Evolutionary conservation across 176 grass and related monocot species (phyloP).

Genomic region (Carex scoparia): DNA sequence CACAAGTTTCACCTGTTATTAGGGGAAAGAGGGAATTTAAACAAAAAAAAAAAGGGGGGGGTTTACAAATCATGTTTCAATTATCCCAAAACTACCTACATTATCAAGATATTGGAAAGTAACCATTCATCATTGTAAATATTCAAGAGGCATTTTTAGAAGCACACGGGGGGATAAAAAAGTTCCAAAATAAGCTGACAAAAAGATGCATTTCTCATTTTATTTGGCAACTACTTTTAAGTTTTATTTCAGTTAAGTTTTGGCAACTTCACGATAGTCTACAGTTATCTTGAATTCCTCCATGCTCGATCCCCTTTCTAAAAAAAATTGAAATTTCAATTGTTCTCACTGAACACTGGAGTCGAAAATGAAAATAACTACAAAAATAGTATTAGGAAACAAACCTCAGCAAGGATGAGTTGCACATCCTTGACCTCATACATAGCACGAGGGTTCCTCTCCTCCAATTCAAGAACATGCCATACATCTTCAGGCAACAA

Average conservation of each 20-base stretch:
- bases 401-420: constrained; percentile 84
- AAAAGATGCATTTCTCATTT: not conserved
- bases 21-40: constrained; percentile 13
- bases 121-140: no score
- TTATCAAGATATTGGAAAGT: no score
- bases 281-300: not conserved
- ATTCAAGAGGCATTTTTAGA: not conserved
- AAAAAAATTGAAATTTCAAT: not conserved
- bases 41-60: not conserved
- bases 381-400: not conserved
- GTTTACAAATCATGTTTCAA: not conserved
- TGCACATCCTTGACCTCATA: constrained; percentile 95
- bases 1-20: constrained; percentile 76
- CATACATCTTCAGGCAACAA: constrained; percentile 51
- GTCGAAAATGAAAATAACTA: not conserved
- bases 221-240: not conserved
- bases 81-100: not conserved
- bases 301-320: not conserved
- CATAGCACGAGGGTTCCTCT: constrained; percentile 43
- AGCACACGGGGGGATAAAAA: not conserved
- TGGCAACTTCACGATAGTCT: not conserved
- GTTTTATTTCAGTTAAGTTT: not conserved
- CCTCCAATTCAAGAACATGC: constrained; percentile 54
- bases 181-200: not conserved
- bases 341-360: not conserved